Conservation (phyloP, 495 filamentous ascomycete genomes). For the Pseudomonodictys pantanalensis region DNA sequence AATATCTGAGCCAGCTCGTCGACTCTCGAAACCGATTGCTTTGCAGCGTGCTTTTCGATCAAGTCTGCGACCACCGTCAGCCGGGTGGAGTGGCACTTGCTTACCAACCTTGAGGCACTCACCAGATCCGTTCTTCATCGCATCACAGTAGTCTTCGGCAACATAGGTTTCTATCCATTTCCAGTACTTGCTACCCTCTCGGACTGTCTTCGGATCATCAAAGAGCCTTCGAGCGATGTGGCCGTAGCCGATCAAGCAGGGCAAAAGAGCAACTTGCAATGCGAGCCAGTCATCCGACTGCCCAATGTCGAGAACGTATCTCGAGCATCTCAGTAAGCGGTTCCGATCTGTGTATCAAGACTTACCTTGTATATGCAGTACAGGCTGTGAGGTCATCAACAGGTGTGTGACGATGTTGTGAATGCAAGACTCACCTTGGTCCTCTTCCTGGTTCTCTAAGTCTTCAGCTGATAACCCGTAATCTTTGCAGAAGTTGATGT, state of each 20-base stretch:
- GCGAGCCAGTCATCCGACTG: conserved; percentile 81
- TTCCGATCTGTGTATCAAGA: conserved; percentile 1
- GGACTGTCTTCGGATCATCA: conserved; percentile 53
- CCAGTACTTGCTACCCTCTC: conserved; percentile 76
- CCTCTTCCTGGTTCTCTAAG: conserved; percentile 70
- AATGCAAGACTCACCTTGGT: conserved; percentile 54
- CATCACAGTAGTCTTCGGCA: conserved; percentile 69
- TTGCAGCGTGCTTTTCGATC: conserved; percentile 65
- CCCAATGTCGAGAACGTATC: conserved; percentile 86
- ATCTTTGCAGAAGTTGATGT: conserved; percentile 71
- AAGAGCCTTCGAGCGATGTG: conserved; percentile 66
- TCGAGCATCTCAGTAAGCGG: conserved; percentile 28
- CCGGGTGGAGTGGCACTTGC: too few relatives aligned
- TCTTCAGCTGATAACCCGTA: conserved; percentile 77
- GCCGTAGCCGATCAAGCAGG: conserved; percentile 85
- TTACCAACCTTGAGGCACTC: too few relatives aligned
- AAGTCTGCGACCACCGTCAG: conserved; percentile 50
- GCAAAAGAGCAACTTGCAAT: conserved; percentile 76
- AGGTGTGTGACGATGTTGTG: background rate
- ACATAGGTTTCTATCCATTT: conserved; percentile 87
- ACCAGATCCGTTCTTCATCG: conserved; percentile 67
- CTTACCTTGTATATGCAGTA: conserved; percentile 63
- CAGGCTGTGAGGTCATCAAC: conserved; percentile 49
- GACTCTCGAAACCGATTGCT: conserved; percentile 68
- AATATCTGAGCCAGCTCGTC: conserved; percentile 82